A percentile compares a stretch with the other conserved stretches of the same genome.
Evolutionary conservation across 352 stramenopile species (phyloP).

Genomic region (Phytophthora sp.): DNA sequence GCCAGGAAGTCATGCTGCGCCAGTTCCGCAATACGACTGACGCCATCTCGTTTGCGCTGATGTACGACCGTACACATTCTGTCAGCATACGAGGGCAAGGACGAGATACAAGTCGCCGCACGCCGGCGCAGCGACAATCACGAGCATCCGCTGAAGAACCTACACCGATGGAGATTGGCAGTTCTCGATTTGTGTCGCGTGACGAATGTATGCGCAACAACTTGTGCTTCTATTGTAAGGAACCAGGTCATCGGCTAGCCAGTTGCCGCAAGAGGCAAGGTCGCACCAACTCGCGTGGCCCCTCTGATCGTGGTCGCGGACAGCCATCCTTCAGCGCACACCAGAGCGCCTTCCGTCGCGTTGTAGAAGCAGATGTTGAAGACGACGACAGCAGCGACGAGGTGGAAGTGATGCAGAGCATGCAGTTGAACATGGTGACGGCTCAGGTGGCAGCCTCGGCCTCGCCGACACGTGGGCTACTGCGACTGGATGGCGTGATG

Average conservation of each 20-base stretch:
- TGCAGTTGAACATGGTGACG: too few species aligned
- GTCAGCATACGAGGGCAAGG: not conserved
- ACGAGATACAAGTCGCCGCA: not conserved
- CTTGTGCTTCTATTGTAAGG: constrained; percentile 16
- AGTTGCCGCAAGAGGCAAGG: not conserved
- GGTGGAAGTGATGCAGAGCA: not conserved
- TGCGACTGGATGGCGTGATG: too few species aligned
- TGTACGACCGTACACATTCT: too few species aligned
- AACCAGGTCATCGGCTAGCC: not conserved
- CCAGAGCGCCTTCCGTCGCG: too few species aligned
- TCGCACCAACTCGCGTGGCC: not conserved
- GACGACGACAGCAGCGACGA: not conserved
- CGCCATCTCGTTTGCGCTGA: too few species aligned
- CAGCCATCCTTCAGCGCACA: not conserved
- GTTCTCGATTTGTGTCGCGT: too few species aligned
- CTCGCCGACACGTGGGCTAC: too few species aligned
- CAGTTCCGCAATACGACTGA: constrained; percentile 3
- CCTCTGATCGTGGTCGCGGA: not conserved
- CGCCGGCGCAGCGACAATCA: not conserved
- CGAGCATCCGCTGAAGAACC: not conserved
- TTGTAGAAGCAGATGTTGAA: not conserved
- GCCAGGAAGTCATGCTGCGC: constrained; percentile 3
- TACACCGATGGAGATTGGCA: too few species aligned
- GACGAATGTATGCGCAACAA: too few species aligned
- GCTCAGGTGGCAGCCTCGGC: too few species aligned